Percentiles rank a stretch among this genome's conserved stretches.
phyloP scores from a whole-genome alignment of 2,329 filamentous ascomycete genomes.

The Nakataea oryzae region DNA sequence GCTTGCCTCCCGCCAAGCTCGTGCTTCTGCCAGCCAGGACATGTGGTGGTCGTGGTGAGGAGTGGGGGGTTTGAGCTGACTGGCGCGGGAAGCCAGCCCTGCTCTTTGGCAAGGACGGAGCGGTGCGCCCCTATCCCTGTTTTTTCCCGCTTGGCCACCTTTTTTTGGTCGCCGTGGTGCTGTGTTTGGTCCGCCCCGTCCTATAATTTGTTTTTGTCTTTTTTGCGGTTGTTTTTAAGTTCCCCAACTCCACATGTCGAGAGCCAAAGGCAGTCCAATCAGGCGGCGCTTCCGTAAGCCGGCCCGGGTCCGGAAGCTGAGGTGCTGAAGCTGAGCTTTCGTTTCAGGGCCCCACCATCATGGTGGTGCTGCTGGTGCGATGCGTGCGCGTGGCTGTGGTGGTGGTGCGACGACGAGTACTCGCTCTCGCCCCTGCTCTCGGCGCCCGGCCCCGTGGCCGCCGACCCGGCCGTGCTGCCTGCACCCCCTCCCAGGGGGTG shows the following conservation, averaged over 20 bases:
- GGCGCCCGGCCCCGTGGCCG: too few relatives aligned
- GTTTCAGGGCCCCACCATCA: slow-evolving; percentile 18
- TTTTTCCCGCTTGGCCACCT: too few relatives aligned
- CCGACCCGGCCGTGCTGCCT: slow-evolving; percentile 5
- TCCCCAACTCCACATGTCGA: background rate
- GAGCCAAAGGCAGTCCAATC: background rate
- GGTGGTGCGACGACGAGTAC: slow-evolving; percentile 6
- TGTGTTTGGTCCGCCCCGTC: too few relatives aligned
- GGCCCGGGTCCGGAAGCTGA: background rate
- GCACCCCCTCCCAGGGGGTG: background rate
- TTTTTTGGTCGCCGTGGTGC: too few relatives aligned
- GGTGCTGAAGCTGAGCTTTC: slow-evolving; percentile 26
- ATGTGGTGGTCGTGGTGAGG: too few relatives aligned
- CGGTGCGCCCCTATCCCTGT: too few relatives aligned
- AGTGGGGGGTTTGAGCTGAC: too few relatives aligned
- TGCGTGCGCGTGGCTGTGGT: background rate
- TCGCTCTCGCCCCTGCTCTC: slow-evolving; percentile 11
- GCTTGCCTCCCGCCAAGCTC: too few relatives aligned
- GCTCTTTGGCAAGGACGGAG: too few relatives aligned
- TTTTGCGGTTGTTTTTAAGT: background rate
- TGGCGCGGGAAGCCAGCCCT: too few relatives aligned
- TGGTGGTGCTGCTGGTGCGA: slow-evolving; percentile 13
- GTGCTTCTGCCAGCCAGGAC: too few relatives aligned
- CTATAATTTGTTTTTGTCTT: background rate
- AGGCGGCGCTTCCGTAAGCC: background rate